Base-by-base conservation (phyloP, 2,329 filamentous ascomycete genomes). In the Botrytis paeoniae region DNA sequence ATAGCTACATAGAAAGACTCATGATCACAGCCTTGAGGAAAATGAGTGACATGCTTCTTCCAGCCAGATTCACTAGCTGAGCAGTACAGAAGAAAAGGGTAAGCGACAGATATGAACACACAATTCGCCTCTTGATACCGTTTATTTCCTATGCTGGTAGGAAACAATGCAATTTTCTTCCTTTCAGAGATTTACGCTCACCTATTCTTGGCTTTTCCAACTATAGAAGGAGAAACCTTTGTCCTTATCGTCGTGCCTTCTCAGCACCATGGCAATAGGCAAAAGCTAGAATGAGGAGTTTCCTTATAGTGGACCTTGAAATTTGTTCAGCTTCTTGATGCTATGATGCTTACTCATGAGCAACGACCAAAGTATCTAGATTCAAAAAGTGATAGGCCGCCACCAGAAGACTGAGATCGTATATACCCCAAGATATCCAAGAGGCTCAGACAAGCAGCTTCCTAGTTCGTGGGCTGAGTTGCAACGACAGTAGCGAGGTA, bases 91-190 rank as follows among this genome's bases (percentile, higher is more conserved):
- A n/a, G 12, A n/a, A n/a, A n/a, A 3, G 0, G 14, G 10, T 14
- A n/a, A n/a, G 10, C 1, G 6, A n/a, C 14, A n/a, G 10, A 51
- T 14, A 3, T 51, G 48, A 51, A 14, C 5, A 16, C 5, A 14
- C 0, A 51, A 51, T n/a, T 3, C n/a, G 25, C 48, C 12, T 9
- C 25, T 14, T n/a, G 48, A 51, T 51, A 51, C 12, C 3, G 18
- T 9, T 6, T 0, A 16, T 0, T 1, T n/a, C 25, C 10, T 3
- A 51, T 3, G 48, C 25, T 5, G 10, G 25, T 51, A 51, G n/a
- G 0, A n/a, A 6, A 14, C 3, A n/a, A 51, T 51, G 4, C 12
- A 14, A 16, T 16, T 51, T 51, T 51, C 10, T 51, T 51, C 10
- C 2, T 51, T 10, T n/a, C 12, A 1, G 4, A n/a, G 2, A n/a